Percentiles rank a stretch among this genome's conserved stretches.
Evolutionary conservation across 208 protist genomes (phyloP).

Genomic region (Trypanosoma vivax): DNA sequence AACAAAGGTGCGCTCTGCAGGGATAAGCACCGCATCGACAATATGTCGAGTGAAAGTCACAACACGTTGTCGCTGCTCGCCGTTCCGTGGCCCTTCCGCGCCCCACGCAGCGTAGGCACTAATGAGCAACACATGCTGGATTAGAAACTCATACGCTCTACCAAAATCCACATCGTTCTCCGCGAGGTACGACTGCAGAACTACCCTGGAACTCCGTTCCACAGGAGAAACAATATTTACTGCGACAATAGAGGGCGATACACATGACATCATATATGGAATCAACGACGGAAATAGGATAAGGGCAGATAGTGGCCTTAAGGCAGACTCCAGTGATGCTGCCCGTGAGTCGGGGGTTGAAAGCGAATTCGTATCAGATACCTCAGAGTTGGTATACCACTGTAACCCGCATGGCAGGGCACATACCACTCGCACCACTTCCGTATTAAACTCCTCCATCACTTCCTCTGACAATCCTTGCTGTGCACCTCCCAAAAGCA

Average conservation of each 20-base stretch:
- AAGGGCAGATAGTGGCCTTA: conserved; percentile 5
- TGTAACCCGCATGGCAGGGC: not conserved
- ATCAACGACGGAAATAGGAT: conserved; percentile 26
- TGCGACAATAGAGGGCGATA: conserved; percentile 3
- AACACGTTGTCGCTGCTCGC: conserved; percentile 3
- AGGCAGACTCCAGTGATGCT: not conserved
- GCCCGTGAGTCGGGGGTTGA: too few species aligned
- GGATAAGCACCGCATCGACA: conserved; percentile 18
- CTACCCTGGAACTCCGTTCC: not conserved
- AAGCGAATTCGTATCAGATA: too few species aligned
- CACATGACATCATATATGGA: conserved; percentile 16
- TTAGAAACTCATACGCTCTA: conserved; percentile 4
- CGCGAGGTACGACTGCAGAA: conserved; percentile 16
- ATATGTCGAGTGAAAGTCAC: conserved; percentile 20
- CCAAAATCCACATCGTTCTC: conserved; percentile 13
- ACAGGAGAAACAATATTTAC: conserved; percentile 12
- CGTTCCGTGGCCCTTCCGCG: not conserved
- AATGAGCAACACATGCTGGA: conserved; percentile 15
- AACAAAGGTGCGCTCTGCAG: conserved; percentile 34
- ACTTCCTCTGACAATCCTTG: conserved; percentile 9
- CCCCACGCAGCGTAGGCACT: conserved; percentile 6
- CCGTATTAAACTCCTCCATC: conserved; percentile 10
- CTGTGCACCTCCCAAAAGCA: conserved; percentile 8
- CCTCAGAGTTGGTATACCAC: too few species aligned
- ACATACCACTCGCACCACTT: conserved; percentile 15